Percentiles rank a stretch among this genome's conserved stretches.
These are phyloP conservation scores for Lactifluus subvellereus DNA, from an alignment of 768 basidiomycete species.

Conservation along the genomic window DNA sequence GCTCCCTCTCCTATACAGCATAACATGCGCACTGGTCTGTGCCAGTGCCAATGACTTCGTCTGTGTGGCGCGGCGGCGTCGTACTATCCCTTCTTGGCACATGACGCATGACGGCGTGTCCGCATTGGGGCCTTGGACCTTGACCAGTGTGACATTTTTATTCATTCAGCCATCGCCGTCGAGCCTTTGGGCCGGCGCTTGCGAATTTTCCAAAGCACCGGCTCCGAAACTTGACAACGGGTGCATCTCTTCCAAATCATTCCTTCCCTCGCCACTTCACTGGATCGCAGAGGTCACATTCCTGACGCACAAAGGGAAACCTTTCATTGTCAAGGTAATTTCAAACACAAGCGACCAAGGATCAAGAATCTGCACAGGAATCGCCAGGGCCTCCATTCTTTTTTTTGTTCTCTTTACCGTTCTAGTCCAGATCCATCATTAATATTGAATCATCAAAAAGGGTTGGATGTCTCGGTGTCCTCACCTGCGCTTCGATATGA, in stretches of 20 bases:
- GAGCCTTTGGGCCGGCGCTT: background rate
- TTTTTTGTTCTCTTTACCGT: background rate
- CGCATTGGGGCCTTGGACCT: background rate
- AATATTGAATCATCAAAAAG: background rate
- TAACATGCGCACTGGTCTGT: background rate
- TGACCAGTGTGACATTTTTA: background rate
- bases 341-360: background rate
- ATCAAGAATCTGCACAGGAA: background rate
- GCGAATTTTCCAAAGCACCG: background rate
- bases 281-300: background rate
- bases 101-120: background rate
- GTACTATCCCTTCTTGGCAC: background rate
- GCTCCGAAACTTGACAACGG: slow-evolving; percentile 12
- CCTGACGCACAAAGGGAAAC: background rate
- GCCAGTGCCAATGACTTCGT: background rate
- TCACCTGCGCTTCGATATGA: background rate
- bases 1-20: too few species aligned
- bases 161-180: background rate
- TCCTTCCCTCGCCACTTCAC: background rate
- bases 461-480: background rate
- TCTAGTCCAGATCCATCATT: background rate
- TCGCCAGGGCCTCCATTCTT: background rate
- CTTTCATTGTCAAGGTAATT: background rate
- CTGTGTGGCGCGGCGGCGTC: background rate
- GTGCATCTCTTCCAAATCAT: background rate